phyloP scores from a whole-genome alignment of 345 rosid genomes.

The Orychophragmus violaceus region DNA sequence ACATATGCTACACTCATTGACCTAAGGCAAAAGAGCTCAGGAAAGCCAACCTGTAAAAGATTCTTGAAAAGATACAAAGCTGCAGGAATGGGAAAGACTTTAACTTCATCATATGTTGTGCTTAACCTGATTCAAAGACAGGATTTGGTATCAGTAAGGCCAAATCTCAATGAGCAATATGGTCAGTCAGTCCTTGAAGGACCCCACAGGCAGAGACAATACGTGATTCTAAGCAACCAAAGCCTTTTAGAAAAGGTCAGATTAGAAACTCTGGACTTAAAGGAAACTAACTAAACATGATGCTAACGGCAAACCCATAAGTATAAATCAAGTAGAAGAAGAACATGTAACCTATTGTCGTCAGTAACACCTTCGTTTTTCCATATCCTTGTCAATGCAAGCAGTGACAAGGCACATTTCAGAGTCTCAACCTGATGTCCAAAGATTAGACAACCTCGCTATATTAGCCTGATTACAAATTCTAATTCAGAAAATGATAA shows the following conservation, averaged over 20 bases:
- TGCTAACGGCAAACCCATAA: not conserved
- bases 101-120: constrained; percentile 80
- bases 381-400: constrained; percentile 84
- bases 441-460: constrained; percentile 11
- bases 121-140: constrained; percentile 59
- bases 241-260: too few species aligned
- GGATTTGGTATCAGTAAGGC: not conserved
- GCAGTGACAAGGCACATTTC: constrained; percentile 80
- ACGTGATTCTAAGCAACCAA: too few species aligned
- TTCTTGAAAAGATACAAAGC: constrained; percentile 90
- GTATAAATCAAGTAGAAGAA: not conserved
- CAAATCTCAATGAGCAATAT: too few species aligned
- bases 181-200: too few species aligned
- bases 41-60: constrained; percentile 68
- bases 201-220: too few species aligned
- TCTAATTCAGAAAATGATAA: not conserved
- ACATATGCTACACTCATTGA: not conserved
- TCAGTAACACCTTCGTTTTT: constrained; percentile 73
- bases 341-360: constrained; percentile 63
- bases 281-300: not conserved
- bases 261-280: too few species aligned
- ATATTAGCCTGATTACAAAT: not conserved
- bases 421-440: constrained; percentile 88
- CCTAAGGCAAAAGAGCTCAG: not conserved
- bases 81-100: constrained; percentile 87